Evolutionary conservation across 2,329 filamentous ascomycete species (phyloP), one percentile per base, ranked within the genome.

Genomic region (Talaromyces sp.): DNA sequence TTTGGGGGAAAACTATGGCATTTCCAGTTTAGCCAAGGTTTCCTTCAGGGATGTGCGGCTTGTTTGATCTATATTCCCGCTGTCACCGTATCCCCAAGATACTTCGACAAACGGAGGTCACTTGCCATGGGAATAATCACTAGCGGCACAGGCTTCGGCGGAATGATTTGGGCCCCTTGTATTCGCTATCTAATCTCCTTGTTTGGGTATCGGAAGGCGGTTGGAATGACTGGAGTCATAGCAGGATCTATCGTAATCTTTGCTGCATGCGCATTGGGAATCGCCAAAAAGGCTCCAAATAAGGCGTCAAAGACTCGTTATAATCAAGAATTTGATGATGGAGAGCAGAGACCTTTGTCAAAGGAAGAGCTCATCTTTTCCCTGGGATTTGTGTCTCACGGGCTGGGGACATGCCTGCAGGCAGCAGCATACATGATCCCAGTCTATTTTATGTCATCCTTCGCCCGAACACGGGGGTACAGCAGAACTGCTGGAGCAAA

Each of bases 91-190:
- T 70, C 75, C 0, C 79, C 79, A 1, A 75, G 73, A 10, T 80
- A 76, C 74, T 80, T 79, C 61, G 71, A 73, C 56, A 71, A 72
- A 10, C 72, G 72, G 6, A 72, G 78, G 4, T 78, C 75, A 5
- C 69, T 80, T 2, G 77, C 76, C 0, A 80, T 80, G 74, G 78
- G 78, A 0, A 73, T 80, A 9, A 73, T 80, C 6, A 72, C 76
- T 17, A 73, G 74, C 3, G 79, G 78, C 2, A 77, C 78, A 2
- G 78, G 78, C 0, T 70, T 80, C 2, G 79, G 79, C 1, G 79
- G 78, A 45, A 72, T 81, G 52, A 70, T 78, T 3, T 79, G 75
- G 70, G 75, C 78, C 1, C 78, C 78, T 6, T 70, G 73, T 1
- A 65, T 78, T 13, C 70, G 72, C 2, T 71, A 71, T 0, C 69